phyloP scores from a whole-genome alignment of 2,329 filamentous ascomycete genomes.

The Stagonosporopsis cucurbitacearum region DNA sequence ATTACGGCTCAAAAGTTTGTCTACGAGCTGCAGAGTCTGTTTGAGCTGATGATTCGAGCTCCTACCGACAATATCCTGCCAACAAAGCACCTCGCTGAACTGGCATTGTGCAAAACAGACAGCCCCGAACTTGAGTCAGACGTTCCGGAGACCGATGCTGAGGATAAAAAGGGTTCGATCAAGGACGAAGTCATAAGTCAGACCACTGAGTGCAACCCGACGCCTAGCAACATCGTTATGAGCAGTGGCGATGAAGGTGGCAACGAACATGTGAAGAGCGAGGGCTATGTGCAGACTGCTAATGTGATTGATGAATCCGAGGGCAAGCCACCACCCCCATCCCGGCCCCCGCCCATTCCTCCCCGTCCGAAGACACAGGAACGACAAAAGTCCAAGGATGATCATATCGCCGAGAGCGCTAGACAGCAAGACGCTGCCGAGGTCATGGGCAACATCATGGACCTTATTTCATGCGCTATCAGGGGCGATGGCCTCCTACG shows the following conservation, averaged over 20 bases:
- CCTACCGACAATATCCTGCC: constrained; percentile 69
- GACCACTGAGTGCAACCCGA: not conserved
- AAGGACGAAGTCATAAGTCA: constrained; percentile 7
- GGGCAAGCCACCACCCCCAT: constrained; percentile 47
- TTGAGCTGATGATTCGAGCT: constrained; percentile 72
- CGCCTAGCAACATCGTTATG: constrained; percentile 36
- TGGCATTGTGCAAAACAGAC: constrained; percentile 72
- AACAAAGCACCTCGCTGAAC: constrained; percentile 77
- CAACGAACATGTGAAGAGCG: constrained; percentile 21
- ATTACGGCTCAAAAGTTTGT: constrained; percentile 75
- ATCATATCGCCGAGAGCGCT: constrained; percentile 65
- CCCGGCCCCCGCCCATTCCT: constrained; percentile 65
- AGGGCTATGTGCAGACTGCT: constrained; percentile 32
- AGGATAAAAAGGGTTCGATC: constrained; percentile 53
- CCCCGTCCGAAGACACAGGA: constrained; percentile 54
- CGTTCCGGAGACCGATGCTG: constrained; percentile 49
- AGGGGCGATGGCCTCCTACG: constrained; percentile 69
- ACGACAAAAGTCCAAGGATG: constrained; percentile 41
- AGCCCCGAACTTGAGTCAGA: constrained; percentile 43
- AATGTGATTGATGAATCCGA: constrained; percentile 24
- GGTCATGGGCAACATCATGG: constrained; percentile 90
- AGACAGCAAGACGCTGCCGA: constrained; percentile 93
- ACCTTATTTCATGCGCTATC: constrained; percentile 89
- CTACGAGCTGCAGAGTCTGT: constrained; percentile 73
- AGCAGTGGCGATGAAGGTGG: constrained; percentile 19